These are phyloP conservation scores for Helicostylum pulchrum DNA, from an alignment of 192 early-diverging fungal genomes.

Conservation along the genomic window DNA sequence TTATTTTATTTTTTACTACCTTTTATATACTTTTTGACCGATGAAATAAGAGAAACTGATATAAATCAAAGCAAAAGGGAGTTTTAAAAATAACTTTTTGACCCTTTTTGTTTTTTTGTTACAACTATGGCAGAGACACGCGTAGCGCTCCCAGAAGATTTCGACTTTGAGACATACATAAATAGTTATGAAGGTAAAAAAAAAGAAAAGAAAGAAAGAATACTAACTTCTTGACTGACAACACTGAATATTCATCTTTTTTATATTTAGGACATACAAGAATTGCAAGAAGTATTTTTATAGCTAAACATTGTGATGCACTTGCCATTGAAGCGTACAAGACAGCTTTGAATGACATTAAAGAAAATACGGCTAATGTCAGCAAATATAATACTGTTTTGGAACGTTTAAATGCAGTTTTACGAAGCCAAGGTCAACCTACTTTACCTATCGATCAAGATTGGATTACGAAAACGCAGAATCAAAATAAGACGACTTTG, in stretches of 20 bases:
- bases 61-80: no score
- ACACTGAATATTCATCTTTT: not conserved
- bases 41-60: no score
- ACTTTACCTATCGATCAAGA: constrained; percentile 39
- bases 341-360: constrained; percentile 59
- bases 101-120: no score
- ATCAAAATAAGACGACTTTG: constrained; percentile 41
- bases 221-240: not conserved
- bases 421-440: constrained; percentile 36
- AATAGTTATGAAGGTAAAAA: constrained; percentile 22
- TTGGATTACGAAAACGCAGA: constrained; percentile 50
- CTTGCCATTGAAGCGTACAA: constrained; percentile 65
- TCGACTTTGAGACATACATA: constrained; percentile 28
- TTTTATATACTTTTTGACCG: no score
- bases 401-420: constrained; percentile 53
- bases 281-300: constrained; percentile 68
- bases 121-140: constrained; percentile 1
- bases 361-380: constrained; percentile 44
- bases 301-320: constrained; percentile 66
- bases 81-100: no score
- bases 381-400: constrained; percentile 48
- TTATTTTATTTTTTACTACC: no score
- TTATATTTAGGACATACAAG: constrained; percentile 57
- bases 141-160: constrained; percentile 7
- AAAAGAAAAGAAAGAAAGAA: not conserved